phyloP scores from a whole-genome alignment of 768 basidiomycete genomes.

The Floccularia luteovirens region DNA sequence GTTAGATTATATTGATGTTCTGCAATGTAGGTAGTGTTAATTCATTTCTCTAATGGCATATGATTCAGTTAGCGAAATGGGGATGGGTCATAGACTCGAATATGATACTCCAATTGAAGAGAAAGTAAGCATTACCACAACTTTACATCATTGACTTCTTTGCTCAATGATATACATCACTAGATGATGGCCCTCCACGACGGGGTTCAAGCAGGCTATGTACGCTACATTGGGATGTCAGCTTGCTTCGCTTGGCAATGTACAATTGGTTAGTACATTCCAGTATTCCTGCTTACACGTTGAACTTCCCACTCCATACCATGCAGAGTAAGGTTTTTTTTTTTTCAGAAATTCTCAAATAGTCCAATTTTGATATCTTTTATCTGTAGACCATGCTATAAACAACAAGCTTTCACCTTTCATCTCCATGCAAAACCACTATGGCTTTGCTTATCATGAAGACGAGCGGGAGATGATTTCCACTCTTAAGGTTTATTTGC shows the following conservation, averaged over 20 bases:
- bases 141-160: background rate
- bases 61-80: background rate
- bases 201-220: slow-evolving; percentile 36
- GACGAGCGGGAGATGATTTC: slow-evolving; percentile 64
- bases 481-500: slow-evolving; percentile 32
- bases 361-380: background rate
- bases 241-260: slow-evolving; percentile 27
- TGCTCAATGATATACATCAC: background rate
- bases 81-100: slow-evolving; percentile 28
- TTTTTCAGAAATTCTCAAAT: background rate
- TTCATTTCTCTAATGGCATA: background rate
- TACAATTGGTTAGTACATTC: too few species aligned
- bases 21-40: slow-evolving; percentile 33
- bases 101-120: slow-evolving; percentile 32
- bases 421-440: slow-evolving; percentile 67
- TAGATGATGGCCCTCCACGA: slow-evolving; percentile 43
- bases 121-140: slow-evolving; percentile 10
- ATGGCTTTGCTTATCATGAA: slow-evolving; percentile 55
- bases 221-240: slow-evolving; percentile 32
- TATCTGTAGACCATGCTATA: slow-evolving; percentile 46
- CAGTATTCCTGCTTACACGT: background rate
- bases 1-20: slow-evolving; percentile 50
- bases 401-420: slow-evolving; percentile 51
- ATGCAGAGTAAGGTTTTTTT: slow-evolving; percentile 40
- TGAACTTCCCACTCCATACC: slow-evolving; percentile 35